phyloP scores from a whole-genome alignment of 345 rosid genomes.

The Pugionium cornutum region DNA sequence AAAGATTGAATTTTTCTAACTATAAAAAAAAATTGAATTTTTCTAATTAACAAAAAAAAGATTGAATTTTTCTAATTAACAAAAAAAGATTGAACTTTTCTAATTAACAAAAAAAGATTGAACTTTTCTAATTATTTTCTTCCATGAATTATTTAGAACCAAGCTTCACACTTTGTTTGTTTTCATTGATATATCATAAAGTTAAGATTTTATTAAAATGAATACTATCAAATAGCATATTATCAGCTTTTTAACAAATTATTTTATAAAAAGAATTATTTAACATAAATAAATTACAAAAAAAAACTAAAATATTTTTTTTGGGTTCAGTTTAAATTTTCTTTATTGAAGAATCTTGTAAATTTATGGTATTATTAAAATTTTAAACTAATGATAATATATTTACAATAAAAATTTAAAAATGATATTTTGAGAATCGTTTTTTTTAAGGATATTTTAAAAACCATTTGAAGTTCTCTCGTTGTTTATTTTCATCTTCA shows the following conservation, averaged over 20 bases:
- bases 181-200: neutral
- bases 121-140: neutral
- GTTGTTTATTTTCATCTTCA: neutral
- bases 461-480: neutral
- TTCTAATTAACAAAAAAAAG: neutral
- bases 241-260: too few species aligned
- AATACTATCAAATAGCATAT: too few species aligned
- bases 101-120: neutral
- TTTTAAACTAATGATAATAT: too few species aligned
- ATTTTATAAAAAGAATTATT: too few species aligned
- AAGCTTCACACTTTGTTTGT: slow-evolving; percentile 2
- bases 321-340: too few species aligned
- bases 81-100: neutral
- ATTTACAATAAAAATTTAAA: too few species aligned
- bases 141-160: neutral
- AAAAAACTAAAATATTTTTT: too few species aligned
- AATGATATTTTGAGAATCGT: too few species aligned
- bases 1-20: neutral
- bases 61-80: neutral
- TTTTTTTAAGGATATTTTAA: neutral
- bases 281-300: too few species aligned
- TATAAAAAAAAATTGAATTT: neutral
- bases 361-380: too few species aligned
- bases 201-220: neutral
- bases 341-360: too few species aligned